Base-by-base conservation (phyloP, 176 grass and related monocot genomes). In the Eleusine indica region DNA sequence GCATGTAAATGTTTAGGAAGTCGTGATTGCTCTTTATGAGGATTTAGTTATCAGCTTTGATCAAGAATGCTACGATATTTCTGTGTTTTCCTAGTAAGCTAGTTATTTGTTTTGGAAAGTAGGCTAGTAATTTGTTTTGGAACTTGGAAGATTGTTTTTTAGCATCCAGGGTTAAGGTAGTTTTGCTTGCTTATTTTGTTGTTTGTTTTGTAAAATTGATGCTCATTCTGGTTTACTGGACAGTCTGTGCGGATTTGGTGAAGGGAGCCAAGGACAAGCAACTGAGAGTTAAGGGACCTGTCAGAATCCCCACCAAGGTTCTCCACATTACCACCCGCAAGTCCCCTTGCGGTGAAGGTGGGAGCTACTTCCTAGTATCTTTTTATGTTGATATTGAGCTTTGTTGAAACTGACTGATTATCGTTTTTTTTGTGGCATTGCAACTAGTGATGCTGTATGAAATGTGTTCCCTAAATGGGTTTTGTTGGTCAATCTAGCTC, bases 221-320 rank as follows among this genome's bases (percentile, higher is more conserved):
- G 25, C 25, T 64, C 30, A 29, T 64, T 5, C 0, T 64, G 22
- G 22, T 10, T 64, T 64, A 29, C 30, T 29, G 11, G 3, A 19
- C 73, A 82, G 89, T 91, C 42, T 91, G 85, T 42, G 52, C 76
- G 3, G 85, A 91, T 84, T 81, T 91, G 75, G 85, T 84, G 51
- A 87, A 84, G 85, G 89, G 89, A 41, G 84, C 84, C 74, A 87
- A 87, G 80, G 89, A 91, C 63, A 91, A 87, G 84, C 80, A 87
- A 21, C 42, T 87, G 9, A 79, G 74, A 61, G 85, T 87, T 15
- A 87, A 87, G 85, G 85, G 89, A 29, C 89, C 76, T 1, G 81
- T 91, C 15, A 67, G 81, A 42, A 91, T 91, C 25, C 85, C 85
- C 2, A 91, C 89, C 37, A 91, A 91, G 85, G 89, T 91, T 67